These are phyloP conservation scores for Diplodia scrobiculata DNA, from an alignment of 2,329 filamentous ascomycete genomes.

Conservation along the genomic window DNA sequence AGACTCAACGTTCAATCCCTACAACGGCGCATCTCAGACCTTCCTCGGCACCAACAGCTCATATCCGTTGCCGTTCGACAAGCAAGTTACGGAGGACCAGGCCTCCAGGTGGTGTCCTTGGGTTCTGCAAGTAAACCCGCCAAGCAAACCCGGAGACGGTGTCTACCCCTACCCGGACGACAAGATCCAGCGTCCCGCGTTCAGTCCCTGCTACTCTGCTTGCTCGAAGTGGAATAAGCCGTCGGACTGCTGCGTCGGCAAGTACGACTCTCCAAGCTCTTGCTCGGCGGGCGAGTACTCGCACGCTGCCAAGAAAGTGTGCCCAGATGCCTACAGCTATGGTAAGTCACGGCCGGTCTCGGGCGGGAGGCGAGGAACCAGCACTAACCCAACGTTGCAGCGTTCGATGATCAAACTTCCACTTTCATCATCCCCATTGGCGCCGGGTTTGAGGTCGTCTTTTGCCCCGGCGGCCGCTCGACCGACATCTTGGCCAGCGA, in stretches of 20 bases:
- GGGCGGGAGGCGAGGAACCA: too few species aligned
- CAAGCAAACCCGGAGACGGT: slow-evolving; percentile 70
- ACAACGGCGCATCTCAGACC: slow-evolving; percentile 51
- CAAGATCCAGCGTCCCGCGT: slow-evolving; percentile 67
- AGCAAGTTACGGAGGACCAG: slow-evolving; percentile 57
- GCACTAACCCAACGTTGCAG: slow-evolving; percentile 35
- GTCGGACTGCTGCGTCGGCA: slow-evolving; percentile 74
- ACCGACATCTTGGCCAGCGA: slow-evolving; percentile 52
- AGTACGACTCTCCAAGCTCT: slow-evolving; percentile 62
- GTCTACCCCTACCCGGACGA: slow-evolving; percentile 81
- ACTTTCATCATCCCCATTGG: slow-evolving; percentile 63
- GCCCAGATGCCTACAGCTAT: slow-evolving; percentile 82
- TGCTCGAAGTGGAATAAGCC: slow-evolving; percentile 69
- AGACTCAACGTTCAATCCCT: slow-evolving; percentile 50
- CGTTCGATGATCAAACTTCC: slow-evolving; percentile 61
- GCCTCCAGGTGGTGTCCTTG: slow-evolving; percentile 77
- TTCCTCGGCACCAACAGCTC: slow-evolving; percentile 64
- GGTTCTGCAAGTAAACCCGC: slow-evolving; percentile 70
- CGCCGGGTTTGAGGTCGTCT: slow-evolving; percentile 75
- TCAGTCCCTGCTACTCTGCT: slow-evolving; percentile 76
- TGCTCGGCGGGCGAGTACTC: slow-evolving; percentile 72
- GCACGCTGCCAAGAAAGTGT: slow-evolving; percentile 69
- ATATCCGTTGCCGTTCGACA: slow-evolving; percentile 69
- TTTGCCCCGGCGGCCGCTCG: slow-evolving; percentile 66
- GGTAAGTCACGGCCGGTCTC: slow-evolving; percentile 55